Evolutionary conservation across 2,329 filamentous ascomycete genomes (phyloP).

Genomic region (Pseudogymnoascus sp.): DNA sequence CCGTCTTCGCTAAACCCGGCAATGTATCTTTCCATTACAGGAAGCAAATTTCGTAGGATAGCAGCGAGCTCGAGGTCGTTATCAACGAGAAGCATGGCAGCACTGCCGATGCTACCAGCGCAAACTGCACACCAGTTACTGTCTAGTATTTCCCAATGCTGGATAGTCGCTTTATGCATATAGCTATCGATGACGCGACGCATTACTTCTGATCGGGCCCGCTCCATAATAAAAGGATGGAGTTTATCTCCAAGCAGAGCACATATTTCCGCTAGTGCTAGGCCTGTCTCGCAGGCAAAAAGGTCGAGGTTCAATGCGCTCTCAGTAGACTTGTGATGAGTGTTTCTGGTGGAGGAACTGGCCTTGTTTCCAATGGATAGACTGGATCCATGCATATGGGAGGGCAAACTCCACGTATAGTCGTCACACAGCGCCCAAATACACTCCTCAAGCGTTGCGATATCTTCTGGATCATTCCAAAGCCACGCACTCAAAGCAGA

Average conservation of each 20-base stretch:
- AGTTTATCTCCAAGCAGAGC: conserved; percentile 1
- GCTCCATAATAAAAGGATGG: background rate
- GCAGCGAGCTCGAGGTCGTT: background rate
- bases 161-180: background rate
- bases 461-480: background rate
- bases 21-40: background rate
- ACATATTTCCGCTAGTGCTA: background rate
- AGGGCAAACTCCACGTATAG: conserved; percentile 4
- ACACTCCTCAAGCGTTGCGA: background rate
- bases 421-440: background rate
- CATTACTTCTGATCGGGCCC: background rate
- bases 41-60: background rate
- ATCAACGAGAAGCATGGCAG: background rate
- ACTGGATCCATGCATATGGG: background rate
- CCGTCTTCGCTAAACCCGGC: background rate
- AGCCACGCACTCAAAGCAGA: background rate
- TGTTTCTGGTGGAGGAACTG: background rate
- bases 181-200: background rate
- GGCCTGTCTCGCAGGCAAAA: background rate
- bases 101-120: background rate
- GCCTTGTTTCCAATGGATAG: background rate
- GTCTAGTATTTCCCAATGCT: background rate
- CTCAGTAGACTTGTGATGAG: background rate
- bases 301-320: background rate
- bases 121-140: conserved; percentile 6